Percentiles rank a stretch among this genome's conserved stretches.
Evolutionary conservation across 345 rosid species (phyloP).

Genomic region (Eutrema yunnanense): DNA sequence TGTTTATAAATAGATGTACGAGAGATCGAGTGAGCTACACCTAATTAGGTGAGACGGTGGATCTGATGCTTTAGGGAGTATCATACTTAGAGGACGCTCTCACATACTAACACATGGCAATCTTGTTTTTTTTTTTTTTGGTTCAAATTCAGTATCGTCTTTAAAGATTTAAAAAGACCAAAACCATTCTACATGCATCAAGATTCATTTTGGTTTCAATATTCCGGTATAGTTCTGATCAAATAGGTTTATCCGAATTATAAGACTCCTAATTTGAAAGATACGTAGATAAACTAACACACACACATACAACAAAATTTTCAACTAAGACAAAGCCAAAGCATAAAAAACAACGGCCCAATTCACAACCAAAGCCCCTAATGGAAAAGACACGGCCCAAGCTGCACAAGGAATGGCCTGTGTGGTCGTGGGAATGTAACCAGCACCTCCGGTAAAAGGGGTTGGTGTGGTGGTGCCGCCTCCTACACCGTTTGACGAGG

Average conservation of each 20-base stretch:
- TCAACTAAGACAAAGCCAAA: constrained; percentile 4
- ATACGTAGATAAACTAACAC: neutral
- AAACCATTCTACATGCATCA: neutral
- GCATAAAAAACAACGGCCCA: constrained; percentile 11
- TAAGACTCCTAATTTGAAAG: neutral
- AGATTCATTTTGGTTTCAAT: neutral
- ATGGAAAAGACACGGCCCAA: constrained; percentile 11
- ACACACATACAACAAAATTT: neutral
- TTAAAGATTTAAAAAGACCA: neutral
- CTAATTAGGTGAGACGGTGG: constrained; percentile 20
- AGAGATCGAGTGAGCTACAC: constrained; percentile 12
- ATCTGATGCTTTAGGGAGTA: neutral
- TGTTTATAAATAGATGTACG: neutral
- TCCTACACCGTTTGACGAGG: neutral
- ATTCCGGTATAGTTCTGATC: neutral
- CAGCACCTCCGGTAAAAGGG: constrained; percentile 11
- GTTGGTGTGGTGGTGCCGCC: constrained; percentile 11
- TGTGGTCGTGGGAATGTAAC: constrained; percentile 21
- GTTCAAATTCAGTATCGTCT: neutral
- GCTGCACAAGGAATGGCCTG: constrained; percentile 21
- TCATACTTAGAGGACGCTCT: neutral
- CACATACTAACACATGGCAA: neutral
- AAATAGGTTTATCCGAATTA: neutral
- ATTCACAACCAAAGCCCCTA: constrained; percentile 1
- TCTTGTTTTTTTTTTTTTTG: neutral